Conservation (phyloP, 495 filamentous ascomycete species). For the Penicillium goetzii region DNA sequence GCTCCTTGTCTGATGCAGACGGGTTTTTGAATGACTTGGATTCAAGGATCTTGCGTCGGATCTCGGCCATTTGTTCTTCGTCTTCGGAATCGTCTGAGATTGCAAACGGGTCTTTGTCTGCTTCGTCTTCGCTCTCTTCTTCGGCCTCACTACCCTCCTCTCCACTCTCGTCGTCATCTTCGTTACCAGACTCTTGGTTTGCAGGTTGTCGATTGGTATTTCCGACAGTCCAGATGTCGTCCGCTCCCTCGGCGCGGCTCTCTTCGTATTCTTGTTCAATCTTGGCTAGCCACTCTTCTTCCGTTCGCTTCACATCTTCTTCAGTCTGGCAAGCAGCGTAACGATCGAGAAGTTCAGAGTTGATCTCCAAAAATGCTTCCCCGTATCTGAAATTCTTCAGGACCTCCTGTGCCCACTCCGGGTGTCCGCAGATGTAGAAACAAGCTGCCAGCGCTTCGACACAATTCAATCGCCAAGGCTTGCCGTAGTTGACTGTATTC, state of each 20-base stretch:
- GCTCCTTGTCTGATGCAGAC: slow-evolving; percentile 51
- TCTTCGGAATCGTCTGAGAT: slow-evolving; percentile 78
- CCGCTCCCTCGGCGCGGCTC: slow-evolving; percentile 62
- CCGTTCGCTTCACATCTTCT: slow-evolving; percentile 82
- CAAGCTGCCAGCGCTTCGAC: slow-evolving; percentile 91
- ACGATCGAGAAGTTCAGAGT: slow-evolving; percentile 74
- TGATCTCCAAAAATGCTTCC: slow-evolving; percentile 84
- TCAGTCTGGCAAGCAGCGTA: slow-evolving; percentile 85
- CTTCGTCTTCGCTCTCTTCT: slow-evolving; percentile 53
- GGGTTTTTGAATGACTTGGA: slow-evolving; percentile 84
- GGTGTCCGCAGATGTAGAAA: slow-evolving; percentile 88
- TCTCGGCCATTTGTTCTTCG: slow-evolving; percentile 90
- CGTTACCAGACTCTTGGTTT: slow-evolving; percentile 53
- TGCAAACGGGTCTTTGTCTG: slow-evolving; percentile 66
- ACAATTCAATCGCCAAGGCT: slow-evolving; percentile 92
- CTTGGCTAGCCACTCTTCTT: slow-evolving; percentile 84
- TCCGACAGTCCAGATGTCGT: slow-evolving; percentile 81
- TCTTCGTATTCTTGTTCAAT: slow-evolving; percentile 88
- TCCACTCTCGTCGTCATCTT: slow-evolving; percentile 53
- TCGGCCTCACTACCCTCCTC: slow-evolving; percentile 58
- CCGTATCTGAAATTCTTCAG: slow-evolving; percentile 88
- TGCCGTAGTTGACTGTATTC: slow-evolving; percentile 96
- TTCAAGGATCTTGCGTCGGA: slow-evolving; percentile 78
- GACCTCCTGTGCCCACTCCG: slow-evolving; percentile 85
- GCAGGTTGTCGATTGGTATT: slow-evolving; percentile 73